Percentiles rank a stretch among this genome's conserved stretches.
Evolutionary conservation across 345 rosid species (phyloP).

Genomic region (Hypericum androsaemum): DNA sequence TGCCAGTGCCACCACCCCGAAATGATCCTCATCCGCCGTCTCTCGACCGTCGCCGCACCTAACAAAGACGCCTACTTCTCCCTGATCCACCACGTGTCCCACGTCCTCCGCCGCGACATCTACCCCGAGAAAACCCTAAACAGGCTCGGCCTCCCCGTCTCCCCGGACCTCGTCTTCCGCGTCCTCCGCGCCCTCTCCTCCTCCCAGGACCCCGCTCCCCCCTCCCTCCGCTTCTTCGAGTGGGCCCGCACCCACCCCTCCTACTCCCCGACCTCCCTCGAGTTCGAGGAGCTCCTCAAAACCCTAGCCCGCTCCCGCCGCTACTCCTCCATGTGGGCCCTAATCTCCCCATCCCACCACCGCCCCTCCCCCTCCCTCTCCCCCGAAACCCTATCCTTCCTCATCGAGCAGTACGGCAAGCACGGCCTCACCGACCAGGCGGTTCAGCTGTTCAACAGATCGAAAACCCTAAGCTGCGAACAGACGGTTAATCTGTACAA

Average conservation of each 20-base stretch:
- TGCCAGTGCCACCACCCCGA: slow-evolving; percentile 5
- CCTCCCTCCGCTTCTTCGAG: slow-evolving; percentile 40
- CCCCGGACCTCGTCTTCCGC: slow-evolving; percentile 71
- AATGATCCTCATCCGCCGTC: slow-evolving; percentile 1
- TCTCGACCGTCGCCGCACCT: neutral
- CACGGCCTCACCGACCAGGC: slow-evolving; percentile 72
- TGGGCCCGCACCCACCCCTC: slow-evolving; percentile 53
- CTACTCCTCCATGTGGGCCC: slow-evolving; percentile 77
- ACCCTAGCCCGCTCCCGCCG: slow-evolving; percentile 46
- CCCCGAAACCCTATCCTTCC: slow-evolving; percentile 45
- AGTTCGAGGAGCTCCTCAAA: slow-evolving; percentile 61
- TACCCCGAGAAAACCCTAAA: slow-evolving; percentile 68
- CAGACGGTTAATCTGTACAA: slow-evolving; percentile 47
- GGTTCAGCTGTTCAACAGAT: slow-evolving; percentile 69
- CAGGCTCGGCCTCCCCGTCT: slow-evolving; percentile 34
- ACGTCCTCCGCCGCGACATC: slow-evolving; percentile 64
- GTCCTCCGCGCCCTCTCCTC: slow-evolving; percentile 70
- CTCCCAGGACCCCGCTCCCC: slow-evolving; percentile 56
- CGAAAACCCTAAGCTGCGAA: slow-evolving; percentile 37
- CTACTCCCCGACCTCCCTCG: slow-evolving; percentile 59
- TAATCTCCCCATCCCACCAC: slow-evolving; percentile 28
- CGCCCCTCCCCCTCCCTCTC: slow-evolving; percentile 41
- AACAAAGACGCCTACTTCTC: slow-evolving; percentile 65
- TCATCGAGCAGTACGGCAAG: slow-evolving; percentile 69
- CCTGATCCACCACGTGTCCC: slow-evolving; percentile 69